Conservation (phyloP, 164 flowering plant genomes). For the Kalanchoe fedtschenkoi region DNA sequence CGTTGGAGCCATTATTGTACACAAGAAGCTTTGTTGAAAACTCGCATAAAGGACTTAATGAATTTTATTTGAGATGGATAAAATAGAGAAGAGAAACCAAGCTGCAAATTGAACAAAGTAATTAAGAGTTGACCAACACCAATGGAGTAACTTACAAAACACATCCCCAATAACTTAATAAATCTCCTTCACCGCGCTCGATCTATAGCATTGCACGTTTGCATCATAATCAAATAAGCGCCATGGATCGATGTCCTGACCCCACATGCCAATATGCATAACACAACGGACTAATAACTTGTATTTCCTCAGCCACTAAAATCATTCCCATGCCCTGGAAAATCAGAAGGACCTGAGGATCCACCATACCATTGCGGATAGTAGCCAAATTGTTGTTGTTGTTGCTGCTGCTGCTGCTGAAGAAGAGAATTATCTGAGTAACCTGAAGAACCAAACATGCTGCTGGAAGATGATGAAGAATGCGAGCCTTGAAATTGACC, state of each 20-base stretch:
- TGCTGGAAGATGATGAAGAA: conserved; percentile 10
- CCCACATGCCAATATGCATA: conserved; percentile 3
- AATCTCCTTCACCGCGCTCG: not conserved
- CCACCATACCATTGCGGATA: conserved; percentile 13
- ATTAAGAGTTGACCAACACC: too few species aligned
- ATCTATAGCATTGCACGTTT: not conserved
- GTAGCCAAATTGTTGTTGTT: conserved; percentile 6
- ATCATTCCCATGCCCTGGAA: conserved; percentile 14
- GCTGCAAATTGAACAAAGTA: too few species aligned
- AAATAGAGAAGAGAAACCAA: too few species aligned
- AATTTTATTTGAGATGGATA: too few species aligned
- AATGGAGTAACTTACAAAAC: conserved; percentile 1
- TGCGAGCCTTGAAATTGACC: conserved; percentile 6
- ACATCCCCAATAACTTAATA: not conserved
- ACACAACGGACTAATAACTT: conserved; percentile 6
- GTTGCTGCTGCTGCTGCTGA: conserved; percentile 3
- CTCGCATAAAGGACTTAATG: too few species aligned
- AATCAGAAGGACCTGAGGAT: conserved; percentile 17
- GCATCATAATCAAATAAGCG: not conserved
- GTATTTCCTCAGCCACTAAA: conserved; percentile 1
- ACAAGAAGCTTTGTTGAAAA: too few species aligned
- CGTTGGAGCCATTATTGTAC: too few species aligned
- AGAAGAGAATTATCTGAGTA: conserved; percentile 5
- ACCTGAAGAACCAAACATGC: conserved; percentile 11
- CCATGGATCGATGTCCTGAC: not conserved